phyloP scores from a whole-genome alignment of 306 rosid species.

The Erythrophleum fordii region DNA sequence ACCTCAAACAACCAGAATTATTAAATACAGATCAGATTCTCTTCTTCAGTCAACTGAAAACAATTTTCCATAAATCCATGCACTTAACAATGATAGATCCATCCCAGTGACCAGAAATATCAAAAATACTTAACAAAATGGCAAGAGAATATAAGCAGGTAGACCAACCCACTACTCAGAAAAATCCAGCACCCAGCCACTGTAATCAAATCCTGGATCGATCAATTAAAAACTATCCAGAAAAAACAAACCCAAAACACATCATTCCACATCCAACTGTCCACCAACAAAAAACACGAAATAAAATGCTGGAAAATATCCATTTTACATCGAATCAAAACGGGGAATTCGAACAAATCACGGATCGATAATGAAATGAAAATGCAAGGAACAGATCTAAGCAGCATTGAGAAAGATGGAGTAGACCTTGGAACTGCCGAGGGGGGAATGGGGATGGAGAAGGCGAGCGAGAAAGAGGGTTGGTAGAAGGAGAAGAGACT shows the following conservation, averaged over 20 bases:
- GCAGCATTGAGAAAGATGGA: slow-evolving; percentile 19
- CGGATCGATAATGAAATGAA: background rate
- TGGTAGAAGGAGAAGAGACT: slow-evolving; percentile 32
- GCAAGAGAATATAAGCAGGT: background rate
- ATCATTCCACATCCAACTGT: background rate
- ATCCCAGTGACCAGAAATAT: slow-evolving; percentile 31
- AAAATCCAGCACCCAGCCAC: background rate
- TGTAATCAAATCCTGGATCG: slow-evolving; percentile 12
- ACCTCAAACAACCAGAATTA: slow-evolving; percentile 32
- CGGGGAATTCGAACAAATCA: background rate
- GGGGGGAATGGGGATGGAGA: slow-evolving; percentile 46
- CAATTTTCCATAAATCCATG: slow-evolving; percentile 28
- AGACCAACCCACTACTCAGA: slow-evolving; percentile 8
- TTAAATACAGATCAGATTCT: background rate
- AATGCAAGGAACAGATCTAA: slow-evolving; percentile 45
- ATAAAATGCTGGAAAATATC: background rate
- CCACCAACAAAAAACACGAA: background rate
- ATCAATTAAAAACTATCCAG: slow-evolving; percentile 9
- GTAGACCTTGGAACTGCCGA: slow-evolving; percentile 56
- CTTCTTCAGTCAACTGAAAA: slow-evolving; percentile 19
- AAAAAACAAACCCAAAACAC: background rate
- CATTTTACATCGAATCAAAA: background rate
- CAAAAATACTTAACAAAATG: background rate
- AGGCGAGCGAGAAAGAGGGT: slow-evolving; percentile 36
- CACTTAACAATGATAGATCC: slow-evolving; percentile 45